Percentiles rank a stretch among this genome's conserved stretches.
Conservation (phyloP, 2,329 filamentous ascomycete species). For the Colletotrichum sp. region DNA sequence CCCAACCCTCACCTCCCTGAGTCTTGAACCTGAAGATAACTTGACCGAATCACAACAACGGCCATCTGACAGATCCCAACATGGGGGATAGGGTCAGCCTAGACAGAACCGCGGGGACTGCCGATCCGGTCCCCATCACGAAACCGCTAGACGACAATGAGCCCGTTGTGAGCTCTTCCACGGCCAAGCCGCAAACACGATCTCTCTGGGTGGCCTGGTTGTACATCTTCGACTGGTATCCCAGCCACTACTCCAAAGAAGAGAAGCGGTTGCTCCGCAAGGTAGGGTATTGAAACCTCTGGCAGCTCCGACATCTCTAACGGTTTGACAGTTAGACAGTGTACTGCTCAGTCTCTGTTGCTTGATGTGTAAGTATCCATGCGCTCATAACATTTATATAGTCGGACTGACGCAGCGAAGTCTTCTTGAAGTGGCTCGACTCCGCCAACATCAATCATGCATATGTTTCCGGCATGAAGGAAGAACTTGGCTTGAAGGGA, state of each 20-base stretch:
- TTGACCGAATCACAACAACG: neutral
- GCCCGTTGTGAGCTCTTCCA: slow-evolving; percentile 26
- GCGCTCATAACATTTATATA: neutral
- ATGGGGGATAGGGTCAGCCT: neutral
- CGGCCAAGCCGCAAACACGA: neutral
- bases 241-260: slow-evolving; percentile 32
- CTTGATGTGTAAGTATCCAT: neutral
- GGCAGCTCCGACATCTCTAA: accelerated
- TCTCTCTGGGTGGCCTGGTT: slow-evolving; percentile 29
- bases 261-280: slow-evolving; percentile 25
- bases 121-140: neutral
- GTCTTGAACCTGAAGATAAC: neutral
- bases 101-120: neutral
- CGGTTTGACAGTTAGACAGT: slow-evolving; percentile 30
- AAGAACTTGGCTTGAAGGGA: slow-evolving; percentile 33
- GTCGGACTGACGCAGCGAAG: neutral
- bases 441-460: slow-evolving; percentile 32
- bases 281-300: neutral
- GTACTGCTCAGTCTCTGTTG: slow-evolving; percentile 30
- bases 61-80: neutral
- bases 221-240: slow-evolving; percentile 32
- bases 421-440: slow-evolving; percentile 37
- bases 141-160: neutral
- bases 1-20: neutral
- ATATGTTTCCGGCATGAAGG: slow-evolving; percentile 43